Percentiles rank a stretch among this genome's conserved stretches.
phyloP scores from a whole-genome alignment of 202 grass and related monocot species.

The Saccharum hybrid region DNA sequence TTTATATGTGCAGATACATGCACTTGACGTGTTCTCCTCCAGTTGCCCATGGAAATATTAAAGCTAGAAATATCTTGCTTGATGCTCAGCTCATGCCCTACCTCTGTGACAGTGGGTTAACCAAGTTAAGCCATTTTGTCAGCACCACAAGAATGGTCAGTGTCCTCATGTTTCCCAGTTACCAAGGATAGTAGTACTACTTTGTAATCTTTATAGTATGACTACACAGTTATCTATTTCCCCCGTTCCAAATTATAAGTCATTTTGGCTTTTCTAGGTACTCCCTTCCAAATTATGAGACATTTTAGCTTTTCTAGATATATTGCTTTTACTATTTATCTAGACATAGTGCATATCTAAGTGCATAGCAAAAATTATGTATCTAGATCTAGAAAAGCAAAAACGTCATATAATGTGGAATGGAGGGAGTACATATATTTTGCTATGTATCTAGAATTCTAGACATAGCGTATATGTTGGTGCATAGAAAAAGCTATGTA shows the following conservation, averaged over 20 bases:
- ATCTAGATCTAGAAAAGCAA: no score
- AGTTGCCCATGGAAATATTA: constrained; percentile 88
- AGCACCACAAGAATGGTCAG: constrained; percentile 59
- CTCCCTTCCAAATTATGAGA: no score
- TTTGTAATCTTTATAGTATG: constrained; percentile 40
- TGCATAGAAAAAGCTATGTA: neutral
- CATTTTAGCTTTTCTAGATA: no score
- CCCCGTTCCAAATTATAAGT: neutral
- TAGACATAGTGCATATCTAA: no score
- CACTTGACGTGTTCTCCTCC: constrained; percentile 82
- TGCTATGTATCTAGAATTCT: neutral
- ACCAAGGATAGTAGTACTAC: constrained; percentile 30
- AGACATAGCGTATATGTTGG: neutral
- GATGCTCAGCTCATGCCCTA: constrained; percentile 93
- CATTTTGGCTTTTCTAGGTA: no score
- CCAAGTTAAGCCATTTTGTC: constrained; percentile 70
- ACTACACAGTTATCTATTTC: neutral
- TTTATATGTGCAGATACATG: constrained; percentile 84
- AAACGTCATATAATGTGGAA: no score
- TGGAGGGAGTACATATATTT: neutral
- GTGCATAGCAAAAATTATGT: no score
- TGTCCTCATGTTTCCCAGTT: constrained; percentile 12
- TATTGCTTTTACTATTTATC: no score
- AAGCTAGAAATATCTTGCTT: constrained; percentile 86
- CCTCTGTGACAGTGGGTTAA: constrained; percentile 80